Evolutionary conservation across 441 rosid genomes (phyloP).

Genomic region (Sinapis alba): DNA sequence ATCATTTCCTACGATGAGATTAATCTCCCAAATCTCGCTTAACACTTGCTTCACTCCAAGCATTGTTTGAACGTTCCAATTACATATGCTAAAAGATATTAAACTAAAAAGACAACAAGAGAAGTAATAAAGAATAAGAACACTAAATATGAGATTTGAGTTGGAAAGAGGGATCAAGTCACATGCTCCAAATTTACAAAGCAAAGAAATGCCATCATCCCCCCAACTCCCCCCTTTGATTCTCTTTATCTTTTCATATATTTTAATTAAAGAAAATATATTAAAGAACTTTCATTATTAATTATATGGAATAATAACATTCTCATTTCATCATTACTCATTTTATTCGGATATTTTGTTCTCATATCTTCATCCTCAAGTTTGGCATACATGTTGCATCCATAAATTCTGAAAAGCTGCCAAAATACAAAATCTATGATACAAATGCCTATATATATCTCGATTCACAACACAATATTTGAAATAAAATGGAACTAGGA

Average conservation of each 20-base stretch:
- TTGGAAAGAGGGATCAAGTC: slow-evolving; percentile 59
- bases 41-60: slow-evolving; percentile 23
- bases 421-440: neutral
- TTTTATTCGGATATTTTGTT: slow-evolving; percentile 27
- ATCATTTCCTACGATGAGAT: slow-evolving; percentile 39
- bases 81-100: neutral
- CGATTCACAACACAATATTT: neutral
- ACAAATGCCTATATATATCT: neutral
- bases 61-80: neutral
- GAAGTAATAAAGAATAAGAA: slow-evolving; percentile 3
- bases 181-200: slow-evolving; percentile 56
- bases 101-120: neutral
- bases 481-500: neutral
- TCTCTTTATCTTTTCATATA: slow-evolving; percentile 32
- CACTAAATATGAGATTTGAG: slow-evolving; percentile 36
- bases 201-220: slow-evolving; percentile 54
- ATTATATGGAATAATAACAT: slow-evolving; percentile 18
- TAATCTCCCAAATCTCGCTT: slow-evolving; percentile 22
- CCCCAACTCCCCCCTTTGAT: slow-evolving; percentile 46
- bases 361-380: slow-evolving; percentile 39
- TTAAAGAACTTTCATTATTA: neutral
- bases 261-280: neutral
- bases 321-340: slow-evolving; percentile 26
- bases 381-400: slow-evolving; percentile 31
- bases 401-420: slow-evolving; percentile 12